These are phyloP conservation scores for Paraleonurus japonicus DNA, from an alignment of 257 asterid genomes.

Conservation along the genomic window DNA sequence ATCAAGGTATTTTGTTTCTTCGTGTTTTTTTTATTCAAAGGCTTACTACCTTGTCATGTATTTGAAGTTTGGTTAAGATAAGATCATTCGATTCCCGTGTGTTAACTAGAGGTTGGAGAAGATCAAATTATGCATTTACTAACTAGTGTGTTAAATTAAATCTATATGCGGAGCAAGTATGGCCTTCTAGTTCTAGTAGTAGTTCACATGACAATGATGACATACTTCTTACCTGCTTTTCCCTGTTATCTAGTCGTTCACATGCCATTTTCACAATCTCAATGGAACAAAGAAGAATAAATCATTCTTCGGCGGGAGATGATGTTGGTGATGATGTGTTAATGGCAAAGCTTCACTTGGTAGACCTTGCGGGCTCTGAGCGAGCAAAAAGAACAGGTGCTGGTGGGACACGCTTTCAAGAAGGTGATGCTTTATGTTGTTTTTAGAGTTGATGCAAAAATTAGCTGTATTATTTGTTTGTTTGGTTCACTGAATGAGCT, in stretches of 20 bases:
- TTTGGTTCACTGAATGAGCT: conserved; percentile 15
- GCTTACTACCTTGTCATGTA: background rate
- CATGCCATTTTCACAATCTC: conserved; percentile 97
- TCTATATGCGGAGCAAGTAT: background rate
- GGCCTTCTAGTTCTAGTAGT: background rate
- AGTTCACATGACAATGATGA: background rate
- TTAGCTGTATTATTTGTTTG: background rate
- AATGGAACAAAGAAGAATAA: conserved; percentile 74
- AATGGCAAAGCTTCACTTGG: conserved; percentile 88
- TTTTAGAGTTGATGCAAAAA: background rate
- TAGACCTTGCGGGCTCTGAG: conserved; percentile 98
- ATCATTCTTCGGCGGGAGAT: conserved; percentile 43
- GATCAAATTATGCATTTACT: background rate
- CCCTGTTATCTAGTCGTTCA: conserved; percentile 62
- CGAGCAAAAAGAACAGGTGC: conserved; percentile 99
- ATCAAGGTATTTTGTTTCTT: conserved; percentile 56
- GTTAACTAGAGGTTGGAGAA: background rate
- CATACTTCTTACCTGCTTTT: conserved; percentile 15
- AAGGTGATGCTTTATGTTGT: conserved; percentile 58
- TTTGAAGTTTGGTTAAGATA: background rate
- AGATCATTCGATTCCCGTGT: background rate
- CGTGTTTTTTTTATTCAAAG: background rate
- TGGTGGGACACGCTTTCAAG: conserved; percentile 85
- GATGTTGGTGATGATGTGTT: conserved; percentile 78
- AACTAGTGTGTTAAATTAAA: background rate